phyloP scores from a whole-genome alignment of 163 green algal species.

The Scenedesmus sp. region DNA sequence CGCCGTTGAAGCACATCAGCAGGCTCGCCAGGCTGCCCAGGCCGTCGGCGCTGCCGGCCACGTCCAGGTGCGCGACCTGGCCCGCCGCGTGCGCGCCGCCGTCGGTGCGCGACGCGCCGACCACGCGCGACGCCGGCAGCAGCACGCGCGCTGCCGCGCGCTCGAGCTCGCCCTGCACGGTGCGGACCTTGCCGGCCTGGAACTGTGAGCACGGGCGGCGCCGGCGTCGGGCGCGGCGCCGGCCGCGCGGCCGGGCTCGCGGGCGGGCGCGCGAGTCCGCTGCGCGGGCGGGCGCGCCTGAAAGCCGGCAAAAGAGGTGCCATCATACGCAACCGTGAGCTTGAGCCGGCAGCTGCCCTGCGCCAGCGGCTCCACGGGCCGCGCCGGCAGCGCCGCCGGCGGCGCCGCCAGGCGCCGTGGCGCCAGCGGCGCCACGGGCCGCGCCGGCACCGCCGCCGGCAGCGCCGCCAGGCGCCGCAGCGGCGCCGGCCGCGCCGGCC shows the following conservation, averaged over 20 bases:
- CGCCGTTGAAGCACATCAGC: constrained; percentile 58
- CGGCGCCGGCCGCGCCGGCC: no score
- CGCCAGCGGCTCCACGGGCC: no score
- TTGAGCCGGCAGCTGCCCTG: no score
- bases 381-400: no score
- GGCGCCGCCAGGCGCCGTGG: no score
- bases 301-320: constrained; percentile 54
- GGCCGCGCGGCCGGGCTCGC: no score
- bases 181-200: constrained; percentile 48
- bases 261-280: no score
- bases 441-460: no score
- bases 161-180: constrained; percentile 36
- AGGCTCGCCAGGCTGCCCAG: constrained; percentile 48
- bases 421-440: no score
- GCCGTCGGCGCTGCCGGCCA: constrained; percentile 27
- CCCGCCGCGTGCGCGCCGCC: constrained; percentile 55
- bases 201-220: constrained; percentile 54
- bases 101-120: constrained; percentile 56
- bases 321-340: constrained; percentile 56
- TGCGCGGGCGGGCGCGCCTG: constrained; percentile 56
- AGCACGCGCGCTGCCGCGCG: constrained; percentile 51
- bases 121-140: constrained; percentile 48
- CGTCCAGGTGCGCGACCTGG: constrained; percentile 50
- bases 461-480: no score
- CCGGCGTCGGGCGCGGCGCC: constrained; percentile 26